Conservation (phyloP, 805 yeast species). For the Kurtzmaniella fragi region DNA sequence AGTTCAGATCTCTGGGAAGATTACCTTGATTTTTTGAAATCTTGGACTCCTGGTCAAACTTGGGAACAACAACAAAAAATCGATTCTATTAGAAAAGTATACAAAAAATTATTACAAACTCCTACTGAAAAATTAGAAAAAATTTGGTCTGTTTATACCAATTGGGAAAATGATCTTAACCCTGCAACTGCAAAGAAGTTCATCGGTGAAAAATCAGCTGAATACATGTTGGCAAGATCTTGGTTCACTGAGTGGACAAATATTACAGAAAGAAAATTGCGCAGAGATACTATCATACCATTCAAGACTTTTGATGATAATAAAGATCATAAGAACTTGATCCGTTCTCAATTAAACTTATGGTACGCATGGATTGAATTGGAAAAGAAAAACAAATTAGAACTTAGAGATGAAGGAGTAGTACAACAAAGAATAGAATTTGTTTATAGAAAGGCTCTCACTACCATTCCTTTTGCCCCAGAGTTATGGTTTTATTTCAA, state of each 20-base stretch:
- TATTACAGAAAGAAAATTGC: constrained; percentile 45
- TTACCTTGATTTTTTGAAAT: constrained; percentile 70
- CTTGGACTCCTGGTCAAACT: constrained; percentile 71
- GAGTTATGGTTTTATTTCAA: constrained; percentile 71
- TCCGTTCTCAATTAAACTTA: constrained; percentile 39
- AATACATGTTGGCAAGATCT: constrained; percentile 83
- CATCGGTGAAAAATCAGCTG: constrained; percentile 75
- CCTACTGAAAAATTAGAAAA: constrained; percentile 74
- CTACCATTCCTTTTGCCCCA: constrained; percentile 57
- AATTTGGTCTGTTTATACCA: constrained; percentile 75
- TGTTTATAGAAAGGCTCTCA: constrained; percentile 67
- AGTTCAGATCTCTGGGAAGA: constrained; percentile 76
- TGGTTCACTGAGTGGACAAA: constrained; percentile 66
- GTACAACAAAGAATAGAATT: constrained; percentile 57
- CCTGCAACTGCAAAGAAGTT: constrained; percentile 77
- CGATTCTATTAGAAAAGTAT: constrained; percentile 70
- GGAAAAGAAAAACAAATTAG: constrained; percentile 70
- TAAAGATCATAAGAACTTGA: constrained; percentile 13
- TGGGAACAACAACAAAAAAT: constrained; percentile 84
- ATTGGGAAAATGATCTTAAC: constrained; percentile 77
- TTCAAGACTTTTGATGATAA: constrained; percentile 8
- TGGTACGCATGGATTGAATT: constrained; percentile 79
- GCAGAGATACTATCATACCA: constrained; percentile 31
- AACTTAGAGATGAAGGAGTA: constrained; percentile 42
- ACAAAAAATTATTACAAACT: constrained; percentile 62